A percentile compares a stretch with the other conserved stretches of the same genome.
Conservation (phyloP, 345 rosid species). For the Camelina hispida region DNA sequence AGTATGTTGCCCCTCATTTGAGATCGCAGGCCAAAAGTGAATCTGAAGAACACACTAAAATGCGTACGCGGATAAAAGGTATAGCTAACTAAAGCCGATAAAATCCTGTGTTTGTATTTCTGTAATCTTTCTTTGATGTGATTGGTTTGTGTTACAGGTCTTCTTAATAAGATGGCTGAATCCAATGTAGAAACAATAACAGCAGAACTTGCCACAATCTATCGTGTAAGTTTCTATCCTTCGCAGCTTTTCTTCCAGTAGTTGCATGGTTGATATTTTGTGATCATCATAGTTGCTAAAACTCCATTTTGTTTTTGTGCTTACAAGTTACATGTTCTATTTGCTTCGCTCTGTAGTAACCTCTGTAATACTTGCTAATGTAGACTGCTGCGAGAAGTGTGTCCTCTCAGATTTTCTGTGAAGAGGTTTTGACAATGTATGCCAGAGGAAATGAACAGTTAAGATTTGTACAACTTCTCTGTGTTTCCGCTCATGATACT, state of each 20-base stretch:
- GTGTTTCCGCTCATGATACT: conserved; percentile 14
- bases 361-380: conserved; percentile 32
- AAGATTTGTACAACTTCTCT: conserved; percentile 38
- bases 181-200: conserved; percentile 87
- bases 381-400: conserved; percentile 74
- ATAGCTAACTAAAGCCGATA: conserved; percentile 42
- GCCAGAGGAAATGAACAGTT: conserved; percentile 92
- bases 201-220: conserved; percentile 69
- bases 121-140: conserved; percentile 29
- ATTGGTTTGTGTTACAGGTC: conserved; percentile 58
- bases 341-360: conserved; percentile 13
- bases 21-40: conserved; percentile 60
- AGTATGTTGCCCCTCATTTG: conserved; percentile 80
- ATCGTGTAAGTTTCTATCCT: conserved; percentile 54
- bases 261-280: conserved; percentile 3
- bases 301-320: neutral
- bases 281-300: neutral
- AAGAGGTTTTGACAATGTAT: conserved; percentile 83
- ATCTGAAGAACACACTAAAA: conserved; percentile 68
- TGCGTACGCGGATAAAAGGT: conserved; percentile 80
- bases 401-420: conserved; percentile 67
- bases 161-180: conserved; percentile 83
- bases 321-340: conserved; percentile 11
- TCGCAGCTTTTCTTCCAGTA: conserved; percentile 26
- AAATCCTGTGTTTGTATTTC: conserved; percentile 11